phyloP scores from a whole-genome alignment of 169 alveolate genomes.

The Theileria luwenshuni region DNA sequence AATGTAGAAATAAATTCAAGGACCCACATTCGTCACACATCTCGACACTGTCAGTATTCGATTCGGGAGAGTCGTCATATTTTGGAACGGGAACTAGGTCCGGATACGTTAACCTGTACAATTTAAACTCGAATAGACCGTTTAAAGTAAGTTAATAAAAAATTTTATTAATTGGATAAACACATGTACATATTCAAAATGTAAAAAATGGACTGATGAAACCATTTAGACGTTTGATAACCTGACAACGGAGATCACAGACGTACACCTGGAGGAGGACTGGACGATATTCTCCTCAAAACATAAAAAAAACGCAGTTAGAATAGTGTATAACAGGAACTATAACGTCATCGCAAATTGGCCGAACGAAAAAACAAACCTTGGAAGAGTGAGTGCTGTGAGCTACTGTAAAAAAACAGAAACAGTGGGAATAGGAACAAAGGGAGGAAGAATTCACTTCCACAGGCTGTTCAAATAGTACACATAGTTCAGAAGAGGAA shows the following conservation, averaged over 20 bases:
- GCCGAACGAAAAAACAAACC: slow-evolving; percentile 51
- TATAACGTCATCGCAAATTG: slow-evolving; percentile 57
- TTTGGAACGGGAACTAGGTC: slow-evolving; percentile 39
- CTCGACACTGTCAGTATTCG: slow-evolving; percentile 29
- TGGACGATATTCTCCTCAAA: slow-evolving; percentile 58
- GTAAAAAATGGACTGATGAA: neutral
- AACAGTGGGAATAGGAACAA: slow-evolving; percentile 55
- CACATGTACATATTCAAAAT: neutral
- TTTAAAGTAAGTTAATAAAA: slow-evolving; percentile 6
- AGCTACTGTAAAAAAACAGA: slow-evolving; percentile 21
- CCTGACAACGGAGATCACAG: slow-evolving; percentile 55
- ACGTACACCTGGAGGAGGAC: slow-evolving; percentile 32
- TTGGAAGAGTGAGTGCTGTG: slow-evolving; percentile 56
- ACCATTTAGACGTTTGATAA: slow-evolving; percentile 56
- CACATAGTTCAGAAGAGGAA: neutral
- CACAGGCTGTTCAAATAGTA: slow-evolving; percentile 21
- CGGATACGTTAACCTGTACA: slow-evolving; percentile 51
- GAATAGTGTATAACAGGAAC: slow-evolving; percentile 54
- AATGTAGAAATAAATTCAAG: slow-evolving; percentile 44
- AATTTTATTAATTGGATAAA: neutral
- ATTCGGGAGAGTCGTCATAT: slow-evolving; percentile 20
- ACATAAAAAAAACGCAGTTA: slow-evolving; percentile 57
- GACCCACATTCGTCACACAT: slow-evolving; percentile 53
- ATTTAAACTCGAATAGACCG: neutral
- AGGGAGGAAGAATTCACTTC: slow-evolving; percentile 49